These are phyloP conservation scores for Trichophyton verrucosum DNA, from an alignment of 2,329 filamentous ascomycete genomes.

Conservation along the genomic window DNA sequence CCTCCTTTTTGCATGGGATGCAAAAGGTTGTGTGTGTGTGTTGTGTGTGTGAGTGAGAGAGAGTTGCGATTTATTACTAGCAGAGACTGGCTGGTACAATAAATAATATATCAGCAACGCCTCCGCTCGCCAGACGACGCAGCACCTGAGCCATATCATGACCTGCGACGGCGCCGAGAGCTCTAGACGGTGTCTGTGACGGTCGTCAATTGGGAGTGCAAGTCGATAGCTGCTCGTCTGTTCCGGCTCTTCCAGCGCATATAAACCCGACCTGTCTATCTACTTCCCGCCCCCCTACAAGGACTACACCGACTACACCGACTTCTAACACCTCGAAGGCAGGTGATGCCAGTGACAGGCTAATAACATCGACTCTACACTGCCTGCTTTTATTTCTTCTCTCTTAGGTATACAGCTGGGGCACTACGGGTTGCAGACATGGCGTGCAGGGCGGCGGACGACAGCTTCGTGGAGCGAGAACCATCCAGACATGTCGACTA, in stretches of 20 bases:
- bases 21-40: too few relatives aligned
- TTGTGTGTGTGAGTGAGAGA: too few relatives aligned
- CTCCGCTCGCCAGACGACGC: too few relatives aligned
- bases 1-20: neutral
- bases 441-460: constrained; percentile 39
- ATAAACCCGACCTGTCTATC: neutral
- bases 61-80: too few relatives aligned
- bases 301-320: neutral
- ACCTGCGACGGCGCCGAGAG: too few relatives aligned
- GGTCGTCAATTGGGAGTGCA: too few relatives aligned
- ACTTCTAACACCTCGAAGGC: neutral
- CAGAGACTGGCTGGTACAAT: too few relatives aligned
- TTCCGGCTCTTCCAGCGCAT: neutral
- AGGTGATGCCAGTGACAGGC: neutral
- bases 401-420: neutral
- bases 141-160: too few relatives aligned
- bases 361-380: neutral
- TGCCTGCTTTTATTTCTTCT: neutral
- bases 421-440: neutral
- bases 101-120: too few relatives aligned
- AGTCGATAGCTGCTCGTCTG: too few relatives aligned
- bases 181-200: too few relatives aligned
- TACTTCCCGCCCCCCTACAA: neutral
- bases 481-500: constrained; percentile 91
- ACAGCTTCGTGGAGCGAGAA: constrained; percentile 59